Evolutionary conservation across 148 eudicot species (phyloP), one percentile per base, ranked within the genome.

Genomic region (Dysphania ambrosioides): DNA sequence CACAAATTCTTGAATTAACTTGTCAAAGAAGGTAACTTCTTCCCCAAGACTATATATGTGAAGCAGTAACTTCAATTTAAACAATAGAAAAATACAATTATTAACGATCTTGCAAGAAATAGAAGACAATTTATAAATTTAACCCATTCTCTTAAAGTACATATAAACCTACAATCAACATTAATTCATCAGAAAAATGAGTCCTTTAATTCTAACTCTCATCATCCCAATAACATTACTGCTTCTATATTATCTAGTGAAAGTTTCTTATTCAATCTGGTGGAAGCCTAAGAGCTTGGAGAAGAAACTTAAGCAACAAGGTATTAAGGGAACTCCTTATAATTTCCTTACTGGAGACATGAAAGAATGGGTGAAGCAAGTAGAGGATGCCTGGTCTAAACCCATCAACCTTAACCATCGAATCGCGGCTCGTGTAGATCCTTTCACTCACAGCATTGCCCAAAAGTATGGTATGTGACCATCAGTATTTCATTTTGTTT

Each of bases 351-450:
- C 70, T 9, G 84, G 89, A 15, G 89, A 86, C 74, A 76, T 84
- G 81, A 84, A 82, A 78, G 86, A 87, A 26, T 70, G 71, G 56
- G 32, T 80, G 11, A 79, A 66, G 41, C 84, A 75, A n/a, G 72
- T 78, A 35, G 72, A 76, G 29, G 81, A 80, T 47, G 87, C 89
- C 24, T 84, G 87, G 85, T 76, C 87, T 63, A 80, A 78, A 62
- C 89, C 87, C 57, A 49, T 71, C 29, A 68, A 41, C 64, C 84
- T 82, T 27, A 72, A 80, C 58, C 89, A 86, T 34, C 78, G 68
- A 53, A 84, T 86, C 16, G 73, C 42, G 0, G 72, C 83, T 53
- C 85, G 86, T 11, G 89, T 82, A 9, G 87, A 84, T 72, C 87
- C 87, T 5, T 84, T 84, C 44, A 84, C 82, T 0, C 62, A 67